Conservation (phyloP, 371 early-diverging fungal genomes). For the Circinella umbellata region DNA sequence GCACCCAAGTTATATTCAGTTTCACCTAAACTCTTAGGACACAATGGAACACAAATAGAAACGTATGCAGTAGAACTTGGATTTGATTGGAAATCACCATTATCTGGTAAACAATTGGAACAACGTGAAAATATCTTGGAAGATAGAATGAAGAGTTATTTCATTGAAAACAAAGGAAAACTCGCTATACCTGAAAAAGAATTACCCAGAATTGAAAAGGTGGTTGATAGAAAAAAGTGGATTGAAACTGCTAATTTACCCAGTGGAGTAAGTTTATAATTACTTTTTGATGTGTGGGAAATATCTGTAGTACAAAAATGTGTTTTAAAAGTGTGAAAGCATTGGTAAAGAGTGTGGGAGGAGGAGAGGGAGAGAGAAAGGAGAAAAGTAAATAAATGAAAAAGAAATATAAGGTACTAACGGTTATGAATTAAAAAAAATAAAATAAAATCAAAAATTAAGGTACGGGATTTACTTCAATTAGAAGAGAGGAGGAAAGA, state of each 20-base stretch:
- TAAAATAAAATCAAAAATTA: neutral
- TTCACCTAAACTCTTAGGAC: constrained; percentile 31
- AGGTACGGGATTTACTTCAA: constrained; percentile 33
- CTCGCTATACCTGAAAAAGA: constrained; percentile 42
- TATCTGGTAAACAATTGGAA: constrained; percentile 36
- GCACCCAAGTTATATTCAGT: constrained; percentile 36
- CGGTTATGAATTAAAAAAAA: neutral
- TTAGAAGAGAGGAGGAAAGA: constrained; percentile 35
- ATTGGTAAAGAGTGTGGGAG: neutral
- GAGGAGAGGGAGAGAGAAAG: neutral
- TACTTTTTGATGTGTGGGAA: no score
- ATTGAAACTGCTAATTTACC: constrained; percentile 36
- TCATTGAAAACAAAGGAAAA: constrained; percentile 22
- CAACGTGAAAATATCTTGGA: constrained; percentile 28
- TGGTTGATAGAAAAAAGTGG: constrained; percentile 42
- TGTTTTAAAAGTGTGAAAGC: no score
- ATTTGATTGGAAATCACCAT: constrained; percentile 32
- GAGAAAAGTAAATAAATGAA: neutral
- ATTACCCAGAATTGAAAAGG: constrained; percentile 33
- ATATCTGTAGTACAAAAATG: no score
- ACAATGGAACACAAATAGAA: constrained; percentile 31
- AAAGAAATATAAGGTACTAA: no score
- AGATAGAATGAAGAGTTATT: constrained; percentile 24
- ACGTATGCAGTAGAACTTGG: constrained; percentile 37
- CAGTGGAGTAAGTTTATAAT: constrained; percentile 28